Percentiles rank a stretch among this genome's conserved stretches.
Evolutionary conservation across 352 stramenopile genomes (phyloP).

Genomic region (Globisporangium nodosum): DNA sequence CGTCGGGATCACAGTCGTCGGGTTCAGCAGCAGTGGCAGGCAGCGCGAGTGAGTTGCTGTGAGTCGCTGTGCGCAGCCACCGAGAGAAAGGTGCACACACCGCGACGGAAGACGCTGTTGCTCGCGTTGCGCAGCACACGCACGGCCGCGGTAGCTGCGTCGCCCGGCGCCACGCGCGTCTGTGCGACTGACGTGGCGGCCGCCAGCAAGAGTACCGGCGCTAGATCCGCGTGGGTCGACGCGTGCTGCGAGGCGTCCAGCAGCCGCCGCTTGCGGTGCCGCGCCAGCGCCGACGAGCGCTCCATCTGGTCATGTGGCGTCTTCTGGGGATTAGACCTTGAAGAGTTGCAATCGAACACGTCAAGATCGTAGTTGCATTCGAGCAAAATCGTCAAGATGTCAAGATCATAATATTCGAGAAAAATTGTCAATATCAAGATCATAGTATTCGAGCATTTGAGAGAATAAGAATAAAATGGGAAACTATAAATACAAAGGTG

Average conservation of each 20-base stretch:
- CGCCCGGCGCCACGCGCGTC: neutral
- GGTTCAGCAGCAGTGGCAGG: neutral
- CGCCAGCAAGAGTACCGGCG: conserved; percentile 24
- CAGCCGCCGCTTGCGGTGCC: conserved; percentile 51
- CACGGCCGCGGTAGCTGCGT: conserved; percentile 25
- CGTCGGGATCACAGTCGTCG: neutral
- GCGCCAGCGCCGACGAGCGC: conserved; percentile 37
- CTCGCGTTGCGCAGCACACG: conserved; percentile 51
- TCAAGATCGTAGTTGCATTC: no score
- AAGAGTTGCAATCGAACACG: neutral
- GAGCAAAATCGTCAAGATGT: no score
- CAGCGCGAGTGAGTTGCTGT: neutral
- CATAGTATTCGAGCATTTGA: no score
- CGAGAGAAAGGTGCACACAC: conserved; percentile 9
- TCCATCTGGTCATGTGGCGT: neutral
- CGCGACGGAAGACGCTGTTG: conserved; percentile 63
- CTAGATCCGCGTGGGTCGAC: conserved; percentile 28
- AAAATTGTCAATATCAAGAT: no score
- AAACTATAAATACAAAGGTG: no score
- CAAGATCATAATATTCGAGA: no score
- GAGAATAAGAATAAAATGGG: no score
- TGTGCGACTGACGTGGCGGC: conserved; percentile 11
- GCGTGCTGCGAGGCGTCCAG: conserved; percentile 48
- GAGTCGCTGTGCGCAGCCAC: neutral
- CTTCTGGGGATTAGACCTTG: neutral